Evolutionary conservation across 2,329 filamentous ascomycete genomes (phyloP).

Genomic region (Xylariomycetidae sp.): DNA sequence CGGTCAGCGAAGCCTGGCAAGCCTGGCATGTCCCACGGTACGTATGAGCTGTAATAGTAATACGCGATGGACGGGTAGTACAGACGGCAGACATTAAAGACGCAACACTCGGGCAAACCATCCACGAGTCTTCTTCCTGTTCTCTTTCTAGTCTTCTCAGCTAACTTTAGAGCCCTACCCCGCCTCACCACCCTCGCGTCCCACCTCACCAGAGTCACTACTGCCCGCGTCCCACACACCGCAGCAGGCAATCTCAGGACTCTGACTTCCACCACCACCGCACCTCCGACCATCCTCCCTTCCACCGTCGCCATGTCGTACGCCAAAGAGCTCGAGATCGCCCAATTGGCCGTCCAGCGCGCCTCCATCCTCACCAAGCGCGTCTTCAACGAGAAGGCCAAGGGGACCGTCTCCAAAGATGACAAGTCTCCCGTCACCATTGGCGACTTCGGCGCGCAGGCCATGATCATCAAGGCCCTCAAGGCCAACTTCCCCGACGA

Average conservation of each 20-base stretch:
- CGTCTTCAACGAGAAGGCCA: slow-evolving; percentile 82
- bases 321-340: slow-evolving; percentile 63
- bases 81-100: too few species aligned
- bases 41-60: too few species aligned
- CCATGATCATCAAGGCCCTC: slow-evolving; percentile 87
- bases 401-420: slow-evolving; percentile 89
- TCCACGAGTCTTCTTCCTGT: slow-evolving; percentile 2
- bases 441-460: slow-evolving; percentile 95
- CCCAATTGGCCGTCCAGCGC: slow-evolving; percentile 69
- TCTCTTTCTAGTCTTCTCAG: slow-evolving; percentile 18
- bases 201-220: slow-evolving; percentile 13
- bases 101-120: too few species aligned
- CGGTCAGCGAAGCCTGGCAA: slow-evolving; percentile 3
- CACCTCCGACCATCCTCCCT: slow-evolving; percentile 7
- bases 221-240: neutral
- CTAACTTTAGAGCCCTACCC: slow-evolving; percentile 21
- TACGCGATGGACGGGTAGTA: too few species aligned
- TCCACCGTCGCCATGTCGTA: slow-evolving; percentile 40
- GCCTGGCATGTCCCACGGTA: slow-evolving; percentile 12
- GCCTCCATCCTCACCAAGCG: slow-evolving; percentile 68
- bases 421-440: slow-evolving; percentile 97
- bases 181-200: slow-evolving; percentile 23
- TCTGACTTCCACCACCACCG: slow-evolving; percentile 5
- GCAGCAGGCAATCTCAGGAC: slow-evolving; percentile 1
- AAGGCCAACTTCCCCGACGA: slow-evolving; percentile 85